Evolutionary conservation across 169 alveolate species (phyloP).

Genomic region (Plasmodium inui): DNA sequence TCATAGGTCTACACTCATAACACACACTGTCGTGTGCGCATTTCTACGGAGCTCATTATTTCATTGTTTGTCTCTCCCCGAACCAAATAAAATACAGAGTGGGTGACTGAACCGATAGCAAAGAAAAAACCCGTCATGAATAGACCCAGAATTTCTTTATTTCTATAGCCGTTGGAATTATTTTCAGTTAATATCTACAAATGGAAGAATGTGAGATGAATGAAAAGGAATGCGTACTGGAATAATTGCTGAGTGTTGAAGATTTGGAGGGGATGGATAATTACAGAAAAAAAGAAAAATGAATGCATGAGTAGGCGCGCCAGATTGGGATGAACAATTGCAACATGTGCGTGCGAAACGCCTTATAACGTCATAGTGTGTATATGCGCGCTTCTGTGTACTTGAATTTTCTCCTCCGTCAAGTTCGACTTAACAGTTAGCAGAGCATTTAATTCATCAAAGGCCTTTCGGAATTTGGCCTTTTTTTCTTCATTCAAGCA

Average conservation of each 20-base stretch:
- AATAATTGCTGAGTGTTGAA: neutral
- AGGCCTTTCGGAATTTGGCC: constrained; percentile 30
- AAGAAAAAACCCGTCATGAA: constrained; percentile 68
- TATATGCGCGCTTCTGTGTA: neutral
- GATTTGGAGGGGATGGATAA: neutral
- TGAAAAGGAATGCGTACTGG: neutral
- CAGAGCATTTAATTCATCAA: constrained; percentile 57
- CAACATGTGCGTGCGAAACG: neutral
- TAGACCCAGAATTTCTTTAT: constrained; percentile 63
- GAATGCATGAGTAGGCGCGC: neutral
- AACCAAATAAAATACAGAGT: constrained; percentile 63
- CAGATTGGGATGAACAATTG: neutral
- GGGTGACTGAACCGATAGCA: constrained; percentile 66
- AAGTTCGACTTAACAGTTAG: constrained; percentile 35
- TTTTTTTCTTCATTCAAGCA: constrained; percentile 48
- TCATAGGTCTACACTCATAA: neutral
- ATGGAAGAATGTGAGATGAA: constrained; percentile 9
- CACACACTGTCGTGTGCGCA: neutral
- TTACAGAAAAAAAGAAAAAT: constrained; percentile 5
- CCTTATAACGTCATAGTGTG: neutral
- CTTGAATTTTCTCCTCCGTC: constrained; percentile 59
- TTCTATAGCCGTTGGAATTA: constrained; percentile 37
- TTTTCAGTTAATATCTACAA: constrained; percentile 72
- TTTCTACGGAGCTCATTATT: neutral
- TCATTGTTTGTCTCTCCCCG: neutral